These are phyloP conservation scores for Claviceps lovelessii DNA, from an alignment of 2,329 filamentous ascomycete genomes.

Conservation along the genomic window DNA sequence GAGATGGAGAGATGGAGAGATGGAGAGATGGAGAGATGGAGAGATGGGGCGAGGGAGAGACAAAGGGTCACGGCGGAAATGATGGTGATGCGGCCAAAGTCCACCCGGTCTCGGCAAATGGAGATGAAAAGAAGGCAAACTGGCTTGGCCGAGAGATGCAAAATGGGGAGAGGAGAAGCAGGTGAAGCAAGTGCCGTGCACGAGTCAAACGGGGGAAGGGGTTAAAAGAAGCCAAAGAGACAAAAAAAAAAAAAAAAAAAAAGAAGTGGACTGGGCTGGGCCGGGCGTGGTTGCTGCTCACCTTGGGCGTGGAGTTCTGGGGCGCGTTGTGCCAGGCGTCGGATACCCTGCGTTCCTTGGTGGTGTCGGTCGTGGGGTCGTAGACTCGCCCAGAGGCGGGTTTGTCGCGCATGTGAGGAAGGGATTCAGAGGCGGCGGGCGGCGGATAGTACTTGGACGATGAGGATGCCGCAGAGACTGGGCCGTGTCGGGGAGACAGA, in stretches of 20 bases:
- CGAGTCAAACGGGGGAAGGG: constrained; percentile 8
- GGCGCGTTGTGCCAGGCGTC: constrained; percentile 34
- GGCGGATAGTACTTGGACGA: constrained; percentile 9
- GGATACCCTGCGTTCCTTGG: constrained; percentile 31
- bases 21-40: no score
- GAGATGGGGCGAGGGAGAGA: background rate
- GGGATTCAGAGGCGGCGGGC: constrained; percentile 5
- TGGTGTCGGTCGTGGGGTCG: constrained; percentile 38
- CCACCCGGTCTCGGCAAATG: background rate
- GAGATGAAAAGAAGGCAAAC: background rate
- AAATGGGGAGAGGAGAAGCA: constrained; percentile 4
- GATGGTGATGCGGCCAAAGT: background rate
- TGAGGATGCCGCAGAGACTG: constrained; percentile 14
- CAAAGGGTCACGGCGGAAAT: no score
- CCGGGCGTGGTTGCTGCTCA: constrained; percentile 19
- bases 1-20: background rate
- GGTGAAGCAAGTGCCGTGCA: constrained; percentile 5
- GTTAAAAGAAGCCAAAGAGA: no score
- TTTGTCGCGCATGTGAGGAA: constrained; percentile 24
- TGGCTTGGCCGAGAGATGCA: background rate
- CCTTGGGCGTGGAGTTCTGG: constrained; percentile 32
- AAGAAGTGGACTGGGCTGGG: constrained; percentile 14
- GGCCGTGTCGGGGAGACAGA: constrained; percentile 30
- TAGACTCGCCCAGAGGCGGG: constrained; percentile 33
- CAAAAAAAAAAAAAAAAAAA: constrained; percentile 2